These are phyloP conservation scores for Penicillium sp. DNA, from an alignment of 2,329 filamentous ascomycete genomes.

Conservation along the genomic window DNA sequence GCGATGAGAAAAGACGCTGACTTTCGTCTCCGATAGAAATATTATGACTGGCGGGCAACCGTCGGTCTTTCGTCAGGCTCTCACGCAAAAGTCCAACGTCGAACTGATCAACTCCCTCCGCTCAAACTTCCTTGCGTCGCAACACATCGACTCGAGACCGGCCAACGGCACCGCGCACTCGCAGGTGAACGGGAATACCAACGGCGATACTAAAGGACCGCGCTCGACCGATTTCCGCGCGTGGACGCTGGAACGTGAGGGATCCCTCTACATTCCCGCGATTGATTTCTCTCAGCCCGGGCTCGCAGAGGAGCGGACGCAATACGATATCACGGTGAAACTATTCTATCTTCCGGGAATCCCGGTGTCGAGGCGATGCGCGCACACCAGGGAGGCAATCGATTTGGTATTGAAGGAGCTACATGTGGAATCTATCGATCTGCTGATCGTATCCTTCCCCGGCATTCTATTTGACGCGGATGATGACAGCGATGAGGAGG, in stretches of 20 bases:
- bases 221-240: slow-evolving; percentile 38
- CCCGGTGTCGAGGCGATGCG: slow-evolving; percentile 60
- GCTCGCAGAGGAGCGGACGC: slow-evolving; percentile 72
- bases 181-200: slow-evolving; percentile 24
- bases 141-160: slow-evolving; percentile 58
- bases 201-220: slow-evolving; percentile 12
- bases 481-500: slow-evolving; percentile 70
- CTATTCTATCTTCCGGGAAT: slow-evolving; percentile 83
- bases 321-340: slow-evolving; percentile 95
- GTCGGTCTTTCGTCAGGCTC: slow-evolving; percentile 76
- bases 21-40: slow-evolving; percentile 54
- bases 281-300: slow-evolving; percentile 69
- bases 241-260: slow-evolving; percentile 67
- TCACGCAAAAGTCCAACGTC: slow-evolving; percentile 80
- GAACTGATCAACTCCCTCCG: slow-evolving; percentile 87
- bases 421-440: slow-evolving; percentile 70
- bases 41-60: slow-evolving; percentile 79
- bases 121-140: slow-evolving; percentile 73
- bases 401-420: slow-evolving; percentile 77
- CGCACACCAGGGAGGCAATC: slow-evolving; percentile 74
- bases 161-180: slow-evolving; percentile 3
- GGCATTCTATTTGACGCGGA: slow-evolving; percentile 91
- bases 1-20: background rate
- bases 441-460: slow-evolving; percentile 90
- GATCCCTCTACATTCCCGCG: slow-evolving; percentile 70